Evolutionary conservation across 768 basidiomycete species (phyloP).

Genomic region (Phylloporus sp.): DNA sequence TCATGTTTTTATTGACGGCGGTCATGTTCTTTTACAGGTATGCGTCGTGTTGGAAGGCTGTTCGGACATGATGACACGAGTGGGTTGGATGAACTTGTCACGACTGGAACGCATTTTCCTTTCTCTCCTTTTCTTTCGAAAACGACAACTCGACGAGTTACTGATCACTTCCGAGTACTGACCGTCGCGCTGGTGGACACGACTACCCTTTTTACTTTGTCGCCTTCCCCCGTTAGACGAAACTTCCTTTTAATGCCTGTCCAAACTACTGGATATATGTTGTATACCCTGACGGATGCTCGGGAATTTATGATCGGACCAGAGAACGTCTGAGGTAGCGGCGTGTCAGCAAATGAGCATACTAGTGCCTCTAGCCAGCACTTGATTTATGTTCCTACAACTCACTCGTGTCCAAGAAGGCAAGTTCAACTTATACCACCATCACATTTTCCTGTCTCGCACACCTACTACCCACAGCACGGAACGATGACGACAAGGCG

Average conservation of each 20-base stretch:
- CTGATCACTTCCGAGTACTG: background rate
- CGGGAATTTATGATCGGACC: background rate
- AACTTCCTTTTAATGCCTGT: background rate
- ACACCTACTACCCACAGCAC: no score
- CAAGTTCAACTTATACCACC: no score
- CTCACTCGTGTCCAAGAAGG: no score
- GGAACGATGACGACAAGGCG: no score
- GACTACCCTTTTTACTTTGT: background rate
- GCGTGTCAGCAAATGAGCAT: no score
- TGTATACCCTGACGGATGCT: slow-evolving; percentile 1
- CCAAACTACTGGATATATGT: background rate
- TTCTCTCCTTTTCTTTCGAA: background rate
- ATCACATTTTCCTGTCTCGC: no score
- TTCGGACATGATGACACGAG: slow-evolving; percentile 17
- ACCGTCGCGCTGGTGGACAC: background rate
- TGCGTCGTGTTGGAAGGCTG: slow-evolving; percentile 31
- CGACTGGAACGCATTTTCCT: background rate
- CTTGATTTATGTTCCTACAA: no score
- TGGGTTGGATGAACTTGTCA: background rate
- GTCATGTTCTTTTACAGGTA: slow-evolving; percentile 18
- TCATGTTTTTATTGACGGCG: background rate
- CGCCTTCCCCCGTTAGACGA: background rate
- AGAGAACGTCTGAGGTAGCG: no score
- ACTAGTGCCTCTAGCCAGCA: no score
- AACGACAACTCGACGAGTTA: background rate